Evolutionary conservation across 805 yeast genomes (phyloP), one percentile per base, ranked within the genome.

Genomic region (Debaryomyces maramus): DNA sequence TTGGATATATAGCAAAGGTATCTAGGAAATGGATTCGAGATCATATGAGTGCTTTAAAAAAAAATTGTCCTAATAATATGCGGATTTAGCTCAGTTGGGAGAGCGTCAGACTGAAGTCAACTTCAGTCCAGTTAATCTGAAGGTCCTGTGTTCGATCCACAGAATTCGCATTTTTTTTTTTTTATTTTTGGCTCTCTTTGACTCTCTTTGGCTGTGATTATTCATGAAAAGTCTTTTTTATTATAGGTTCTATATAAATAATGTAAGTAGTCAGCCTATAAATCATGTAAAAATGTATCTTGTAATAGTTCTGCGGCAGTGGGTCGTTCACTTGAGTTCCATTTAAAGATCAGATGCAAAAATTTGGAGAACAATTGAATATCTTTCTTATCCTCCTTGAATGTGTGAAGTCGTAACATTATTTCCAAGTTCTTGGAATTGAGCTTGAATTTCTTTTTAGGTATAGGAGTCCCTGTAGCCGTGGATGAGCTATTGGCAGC

Each of bases 71-170:
- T n/a, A n/a, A 15, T n/a, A 37, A 26, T n/a, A 10, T 23, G 54
- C 54, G 54, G 54, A 45, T 46, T 50, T 50, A 50, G 54, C 54
- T 50, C 54, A 50, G 54, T 50, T 50, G 54, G 54, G 53, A 50
- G 63, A 58, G 63, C 63, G 63, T 56, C 61, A 58, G 63, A 58
- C 63, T 58, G 63, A 58, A 58, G 63, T 47, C 21, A 48, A 53
- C 55, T 56, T 55, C 56, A 51, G 64, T 60, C 58, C 56, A 57
- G 57, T 51, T 55, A 54, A 81, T 81, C 86, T 81, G 86, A 77
- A 83, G 88, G 88, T 81, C 86, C 83, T 80, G 87, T 79, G 87
- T 83, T 83, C 88, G 83, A 82, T 80, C 87, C 88, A 79, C 87
- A 80, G 78, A 77, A 75, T 63, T 74, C 80, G 82, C 82, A 77